Evolutionary conservation across 2,329 filamentous ascomycete genomes (phyloP).

Genomic region (Fusarium nurragi): DNA sequence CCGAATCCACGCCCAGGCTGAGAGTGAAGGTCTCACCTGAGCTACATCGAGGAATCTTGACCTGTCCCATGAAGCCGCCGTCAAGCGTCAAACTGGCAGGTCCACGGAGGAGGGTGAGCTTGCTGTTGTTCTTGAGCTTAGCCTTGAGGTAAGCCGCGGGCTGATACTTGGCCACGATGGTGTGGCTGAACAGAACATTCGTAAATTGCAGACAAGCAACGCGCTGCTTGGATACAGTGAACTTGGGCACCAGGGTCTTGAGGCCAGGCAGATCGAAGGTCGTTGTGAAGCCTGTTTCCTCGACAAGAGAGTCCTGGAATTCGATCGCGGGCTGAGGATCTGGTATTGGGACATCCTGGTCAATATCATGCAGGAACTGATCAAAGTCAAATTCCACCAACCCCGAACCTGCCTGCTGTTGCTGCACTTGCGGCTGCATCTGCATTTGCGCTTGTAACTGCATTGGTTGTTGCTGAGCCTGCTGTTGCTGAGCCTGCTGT

Average conservation of each 20-base stretch:
- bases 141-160: constrained; percentile 68
- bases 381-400: constrained; percentile 20
- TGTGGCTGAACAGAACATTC: constrained; percentile 63
- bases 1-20: constrained; percentile 68
- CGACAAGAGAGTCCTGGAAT: constrained; percentile 61
- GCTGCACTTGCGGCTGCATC: constrained; percentile 6
- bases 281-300: constrained; percentile 68
- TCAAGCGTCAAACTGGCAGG: constrained; percentile 69
- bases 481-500: background rate
- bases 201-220: constrained; percentile 64
- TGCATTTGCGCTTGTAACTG: background rate
- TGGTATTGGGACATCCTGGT: constrained; percentile 50
- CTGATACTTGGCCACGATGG: constrained; percentile 68
- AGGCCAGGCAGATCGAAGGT: constrained; percentile 68
- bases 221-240: constrained; percentile 65
- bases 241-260: constrained; percentile 64
- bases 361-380: constrained; percentile 33
- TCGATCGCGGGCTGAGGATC: constrained; percentile 47
- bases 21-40: constrained; percentile 64
- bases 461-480: background rate
- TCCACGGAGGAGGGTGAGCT: constrained; percentile 65
- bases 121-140: constrained; percentile 64
- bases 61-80: constrained; percentile 68
- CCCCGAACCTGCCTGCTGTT: background rate
- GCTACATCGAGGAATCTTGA: constrained; percentile 63